Evolutionary conservation across 208 protist species (phyloP).

Genomic region (Trichomonas vaginalis): DNA sequence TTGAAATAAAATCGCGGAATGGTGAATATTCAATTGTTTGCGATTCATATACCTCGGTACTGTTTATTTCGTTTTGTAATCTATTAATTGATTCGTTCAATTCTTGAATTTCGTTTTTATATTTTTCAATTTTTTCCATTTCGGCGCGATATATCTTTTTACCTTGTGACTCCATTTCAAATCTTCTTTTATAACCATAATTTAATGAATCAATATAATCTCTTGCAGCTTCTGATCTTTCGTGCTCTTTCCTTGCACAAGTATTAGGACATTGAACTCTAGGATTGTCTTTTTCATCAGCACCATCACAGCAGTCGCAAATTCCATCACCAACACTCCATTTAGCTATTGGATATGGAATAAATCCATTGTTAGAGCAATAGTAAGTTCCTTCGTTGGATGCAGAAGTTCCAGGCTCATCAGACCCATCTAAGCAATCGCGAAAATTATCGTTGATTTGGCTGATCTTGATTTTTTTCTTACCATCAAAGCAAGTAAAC

Average conservation of each 20-base stretch:
- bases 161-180: background rate
- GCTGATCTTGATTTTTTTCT: background rate
- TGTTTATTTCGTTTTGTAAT: background rate
- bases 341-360: background rate
- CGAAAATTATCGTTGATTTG: background rate
- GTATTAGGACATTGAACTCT: background rate
- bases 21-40: background rate
- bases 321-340: conserved; percentile 17
- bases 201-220: background rate
- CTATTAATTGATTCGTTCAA: background rate
- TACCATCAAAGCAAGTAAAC: background rate
- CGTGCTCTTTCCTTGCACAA: background rate
- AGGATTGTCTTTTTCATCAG: background rate
- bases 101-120: background rate
- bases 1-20: background rate
- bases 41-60: background rate
- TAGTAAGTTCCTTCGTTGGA: background rate
- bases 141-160: background rate
- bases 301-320: conserved; percentile 9
- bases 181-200: background rate
- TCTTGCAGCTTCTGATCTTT: background rate
- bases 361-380: background rate
- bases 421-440: background rate
- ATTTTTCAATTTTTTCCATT: background rate
- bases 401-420: background rate